A percentile compares a stretch with the other conserved stretches of the same genome.
Evolutionary conservation across 257 asterid genomes (phyloP).

Genomic region (Fraxinus anomala): DNA sequence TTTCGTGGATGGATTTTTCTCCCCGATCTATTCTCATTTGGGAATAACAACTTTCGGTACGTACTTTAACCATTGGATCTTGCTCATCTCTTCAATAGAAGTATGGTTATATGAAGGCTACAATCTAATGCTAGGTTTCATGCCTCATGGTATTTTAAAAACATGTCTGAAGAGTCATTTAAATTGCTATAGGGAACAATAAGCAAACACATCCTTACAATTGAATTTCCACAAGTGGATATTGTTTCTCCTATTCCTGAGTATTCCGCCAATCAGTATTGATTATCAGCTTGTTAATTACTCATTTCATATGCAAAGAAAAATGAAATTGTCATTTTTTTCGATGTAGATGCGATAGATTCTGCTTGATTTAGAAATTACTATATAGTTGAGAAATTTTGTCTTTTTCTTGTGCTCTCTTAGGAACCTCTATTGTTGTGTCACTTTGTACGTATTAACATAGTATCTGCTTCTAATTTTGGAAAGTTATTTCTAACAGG

Average conservation of each 20-base stretch:
- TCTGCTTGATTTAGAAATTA: neutral
- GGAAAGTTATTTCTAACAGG: conserved; percentile 38
- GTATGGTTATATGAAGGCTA: neutral
- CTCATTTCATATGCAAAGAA: too few species aligned
- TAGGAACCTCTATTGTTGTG: neutral
- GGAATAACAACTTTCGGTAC: conserved; percentile 73
- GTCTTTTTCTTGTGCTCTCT: neutral
- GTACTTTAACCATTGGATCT: conserved; percentile 23
- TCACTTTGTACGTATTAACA: neutral
- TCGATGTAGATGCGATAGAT: neutral
- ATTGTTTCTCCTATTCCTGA: neutral
- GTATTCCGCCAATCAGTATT: neutral
- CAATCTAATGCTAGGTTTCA: neutral
- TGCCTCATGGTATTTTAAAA: neutral
- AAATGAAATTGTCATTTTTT: too few species aligned
- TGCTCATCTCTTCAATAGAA: neutral
- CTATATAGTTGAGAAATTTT: neutral
- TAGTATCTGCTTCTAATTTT: neutral
- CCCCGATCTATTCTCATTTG: conserved; percentile 67
- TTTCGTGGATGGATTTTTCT: conserved; percentile 82
- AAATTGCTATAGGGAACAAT: neutral
- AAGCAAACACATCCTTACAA: neutral
- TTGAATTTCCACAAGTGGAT: neutral
- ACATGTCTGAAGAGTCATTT: neutral
- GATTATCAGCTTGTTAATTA: too few species aligned